Percentiles rank a stretch among this genome's conserved stretches.
These are phyloP conservation scores for Cladosporium sp. DNA, from an alignment of 2,329 filamentous ascomycete species.

Conservation along the genomic window DNA sequence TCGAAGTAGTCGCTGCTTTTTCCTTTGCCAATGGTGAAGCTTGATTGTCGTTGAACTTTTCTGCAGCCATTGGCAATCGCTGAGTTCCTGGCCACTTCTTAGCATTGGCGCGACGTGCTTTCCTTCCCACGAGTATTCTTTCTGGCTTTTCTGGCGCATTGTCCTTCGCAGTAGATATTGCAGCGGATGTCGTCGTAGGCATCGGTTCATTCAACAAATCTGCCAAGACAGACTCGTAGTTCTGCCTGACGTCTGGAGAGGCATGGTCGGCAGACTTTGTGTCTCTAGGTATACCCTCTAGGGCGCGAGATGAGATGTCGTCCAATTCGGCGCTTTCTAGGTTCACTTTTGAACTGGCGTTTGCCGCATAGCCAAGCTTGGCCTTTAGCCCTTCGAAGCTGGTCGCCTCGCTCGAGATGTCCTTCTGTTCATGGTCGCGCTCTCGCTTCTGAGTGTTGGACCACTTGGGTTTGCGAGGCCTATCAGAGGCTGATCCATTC, in stretches of 20 bases:
- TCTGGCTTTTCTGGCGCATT: not conserved
- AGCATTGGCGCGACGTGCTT: not conserved
- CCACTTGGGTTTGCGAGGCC: not conserved
- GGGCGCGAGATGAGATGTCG: not conserved
- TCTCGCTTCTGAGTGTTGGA: not conserved
- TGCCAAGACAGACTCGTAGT: constrained; percentile 2
- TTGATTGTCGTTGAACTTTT: not conserved
- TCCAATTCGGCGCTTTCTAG: not conserved
- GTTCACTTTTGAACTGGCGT: not conserved
- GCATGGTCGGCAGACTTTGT: not conserved
- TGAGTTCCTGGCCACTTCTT: not conserved
- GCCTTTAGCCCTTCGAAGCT: not conserved
- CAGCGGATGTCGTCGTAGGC: not conserved
- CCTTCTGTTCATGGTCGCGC: not conserved
- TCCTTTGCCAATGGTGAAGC: not conserved
- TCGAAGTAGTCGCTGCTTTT: not conserved
- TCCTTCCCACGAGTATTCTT: not conserved
- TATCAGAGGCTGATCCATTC: not conserved
- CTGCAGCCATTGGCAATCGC: not conserved
- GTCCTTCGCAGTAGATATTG: not conserved
- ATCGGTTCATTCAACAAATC: not conserved
- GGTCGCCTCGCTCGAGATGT: not conserved
- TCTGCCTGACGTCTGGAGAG: not conserved
- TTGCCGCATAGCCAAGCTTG: not conserved
- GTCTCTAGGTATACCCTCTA: not conserved